Percentiles rank a stretch among this genome's conserved stretches.
These are phyloP conservation scores for Juglanconis oblonga DNA, from an alignment of 2,329 filamentous ascomycete species.

Conservation along the genomic window DNA sequence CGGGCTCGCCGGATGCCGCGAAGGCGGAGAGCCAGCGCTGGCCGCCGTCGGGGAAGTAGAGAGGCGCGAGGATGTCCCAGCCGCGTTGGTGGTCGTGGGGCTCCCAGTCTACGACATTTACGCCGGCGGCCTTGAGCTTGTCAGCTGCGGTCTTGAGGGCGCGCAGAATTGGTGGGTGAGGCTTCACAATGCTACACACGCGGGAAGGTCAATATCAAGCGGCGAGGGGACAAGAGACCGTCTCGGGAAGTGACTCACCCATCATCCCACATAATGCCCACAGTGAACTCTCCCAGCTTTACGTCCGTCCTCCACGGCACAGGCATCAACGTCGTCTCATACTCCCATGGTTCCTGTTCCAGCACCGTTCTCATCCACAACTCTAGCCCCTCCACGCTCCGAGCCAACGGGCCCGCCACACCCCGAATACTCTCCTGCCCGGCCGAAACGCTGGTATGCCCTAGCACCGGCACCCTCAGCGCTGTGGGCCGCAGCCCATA, in stretches of 20 bases:
- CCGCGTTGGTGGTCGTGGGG: conserved; percentile 14
- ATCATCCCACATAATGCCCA: conserved; percentile 17
- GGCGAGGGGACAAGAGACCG: too few relatives aligned
- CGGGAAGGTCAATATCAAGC: neutral
- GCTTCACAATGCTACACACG: conserved; percentile 5
- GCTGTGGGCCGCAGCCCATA: conserved; percentile 18
- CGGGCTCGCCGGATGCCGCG: conserved; percentile 15
- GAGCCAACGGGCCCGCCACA: conserved; percentile 12
- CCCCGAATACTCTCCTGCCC: conserved; percentile 10
- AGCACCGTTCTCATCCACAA: conserved; percentile 14
- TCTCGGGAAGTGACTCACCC: neutral
- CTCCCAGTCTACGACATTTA: conserved; percentile 19
- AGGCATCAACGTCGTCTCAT: conserved; percentile 5
- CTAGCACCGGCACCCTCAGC: neutral
- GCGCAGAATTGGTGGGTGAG: conserved; percentile 16
- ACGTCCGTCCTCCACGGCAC: conserved; percentile 7
- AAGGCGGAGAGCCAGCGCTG: conserved; percentile 12
- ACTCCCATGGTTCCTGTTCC: conserved; percentile 11
- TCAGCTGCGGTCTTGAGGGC: conserved; percentile 6
- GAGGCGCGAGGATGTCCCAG: conserved; percentile 4
- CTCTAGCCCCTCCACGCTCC: conserved; percentile 12
- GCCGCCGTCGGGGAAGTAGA: conserved; percentile 13
- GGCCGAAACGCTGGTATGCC: neutral
- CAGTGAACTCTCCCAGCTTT: neutral
- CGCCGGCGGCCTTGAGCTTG: conserved; percentile 9